phyloP scores from a whole-genome alignment of 2,329 filamentous ascomycete genomes.

The Aspergillus jensenii region DNA sequence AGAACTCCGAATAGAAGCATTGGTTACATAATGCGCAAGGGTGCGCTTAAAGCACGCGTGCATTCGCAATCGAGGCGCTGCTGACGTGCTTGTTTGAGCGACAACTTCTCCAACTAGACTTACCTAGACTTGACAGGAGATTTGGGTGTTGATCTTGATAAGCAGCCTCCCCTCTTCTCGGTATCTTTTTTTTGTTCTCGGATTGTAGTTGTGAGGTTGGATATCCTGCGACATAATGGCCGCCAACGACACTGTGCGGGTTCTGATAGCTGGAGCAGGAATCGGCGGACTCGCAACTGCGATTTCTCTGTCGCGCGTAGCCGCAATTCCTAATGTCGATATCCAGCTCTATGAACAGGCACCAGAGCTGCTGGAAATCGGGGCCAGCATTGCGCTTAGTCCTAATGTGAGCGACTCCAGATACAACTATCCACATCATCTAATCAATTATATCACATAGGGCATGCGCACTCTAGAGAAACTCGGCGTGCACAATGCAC shows the following conservation, averaged over 20 bases:
- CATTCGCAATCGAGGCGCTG: not conserved
- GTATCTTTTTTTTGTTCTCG: not conserved
- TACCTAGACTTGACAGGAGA: not conserved
- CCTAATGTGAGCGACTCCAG: slow-evolving; percentile 50
- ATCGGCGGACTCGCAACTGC: slow-evolving; percentile 52
- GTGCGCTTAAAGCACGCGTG: not conserved
- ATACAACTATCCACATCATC: not conserved
- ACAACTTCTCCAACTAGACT: not conserved
- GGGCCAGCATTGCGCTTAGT: slow-evolving; percentile 27
- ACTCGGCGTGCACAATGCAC: slow-evolving; percentile 50
- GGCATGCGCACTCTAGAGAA: slow-evolving; percentile 53
- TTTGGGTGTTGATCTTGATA: not conserved
- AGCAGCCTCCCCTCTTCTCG: not conserved
- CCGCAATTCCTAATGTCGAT: slow-evolving; percentile 32
- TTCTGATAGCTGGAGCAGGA: slow-evolving; percentile 53
- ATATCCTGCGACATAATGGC: not conserved
- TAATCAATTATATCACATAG: slow-evolving; percentile 5
- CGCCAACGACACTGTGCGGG: slow-evolving; percentile 24
- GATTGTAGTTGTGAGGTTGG: not conserved
- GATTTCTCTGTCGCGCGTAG: slow-evolving; percentile 38
- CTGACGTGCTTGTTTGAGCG: slow-evolving; percentile 17
- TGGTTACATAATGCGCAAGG: not conserved
- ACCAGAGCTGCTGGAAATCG: slow-evolving; percentile 24
- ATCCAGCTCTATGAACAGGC: slow-evolving; percentile 54
- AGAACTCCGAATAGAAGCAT: not conserved